Evolutionary conservation across 2,329 filamentous ascomycete genomes (phyloP).

Genomic region (Exophiala alcalophila): DNA sequence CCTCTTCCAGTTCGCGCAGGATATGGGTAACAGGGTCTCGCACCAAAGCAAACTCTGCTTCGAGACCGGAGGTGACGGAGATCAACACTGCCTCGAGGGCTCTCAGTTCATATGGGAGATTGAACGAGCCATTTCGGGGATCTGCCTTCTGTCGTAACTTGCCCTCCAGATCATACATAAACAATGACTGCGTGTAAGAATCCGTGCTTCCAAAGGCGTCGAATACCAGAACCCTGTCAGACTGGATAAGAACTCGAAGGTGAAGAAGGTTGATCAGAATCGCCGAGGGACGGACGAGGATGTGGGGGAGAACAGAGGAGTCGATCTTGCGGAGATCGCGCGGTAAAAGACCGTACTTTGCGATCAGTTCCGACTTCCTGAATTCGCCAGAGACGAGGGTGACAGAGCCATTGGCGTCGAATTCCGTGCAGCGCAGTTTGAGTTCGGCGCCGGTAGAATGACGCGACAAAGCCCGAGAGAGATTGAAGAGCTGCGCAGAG

Average conservation of each 20-base stretch:
- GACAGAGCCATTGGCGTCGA: conserved; percentile 87
- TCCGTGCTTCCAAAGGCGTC: conserved; percentile 94
- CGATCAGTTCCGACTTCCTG: conserved; percentile 95
- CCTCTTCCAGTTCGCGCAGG: conserved; percentile 85
- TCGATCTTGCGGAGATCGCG: conserved; percentile 97
- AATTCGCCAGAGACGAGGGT: conserved; percentile 93
- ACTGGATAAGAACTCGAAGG: conserved; percentile 90
- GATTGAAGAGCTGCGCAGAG: conserved; percentile 60
- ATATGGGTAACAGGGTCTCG: conserved; percentile 88
- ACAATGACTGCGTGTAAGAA: conserved; percentile 91
- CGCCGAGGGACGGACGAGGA: conserved; percentile 85
- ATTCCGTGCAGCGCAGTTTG: conserved; percentile 86
- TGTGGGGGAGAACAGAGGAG: conserved; percentile 90
- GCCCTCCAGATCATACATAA: conserved; percentile 95
- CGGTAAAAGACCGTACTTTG: conserved; percentile 75
- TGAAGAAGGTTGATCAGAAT: conserved; percentile 97
- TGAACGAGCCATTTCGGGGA: conserved; percentile 36
- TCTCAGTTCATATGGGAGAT: conserved; percentile 88
- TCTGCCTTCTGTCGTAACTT: conserved; percentile 74
- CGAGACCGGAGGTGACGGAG: conserved; percentile 84
- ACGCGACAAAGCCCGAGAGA: conserved; percentile 57
- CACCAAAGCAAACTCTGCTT: conserved; percentile 91
- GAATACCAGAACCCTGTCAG: conserved; percentile 90
- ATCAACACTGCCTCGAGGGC: conserved; percentile 93
- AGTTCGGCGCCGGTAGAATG: conserved; percentile 70